Base-by-base conservation (phyloP, 306 rosid species). In the Ormosia emarginata region DNA sequence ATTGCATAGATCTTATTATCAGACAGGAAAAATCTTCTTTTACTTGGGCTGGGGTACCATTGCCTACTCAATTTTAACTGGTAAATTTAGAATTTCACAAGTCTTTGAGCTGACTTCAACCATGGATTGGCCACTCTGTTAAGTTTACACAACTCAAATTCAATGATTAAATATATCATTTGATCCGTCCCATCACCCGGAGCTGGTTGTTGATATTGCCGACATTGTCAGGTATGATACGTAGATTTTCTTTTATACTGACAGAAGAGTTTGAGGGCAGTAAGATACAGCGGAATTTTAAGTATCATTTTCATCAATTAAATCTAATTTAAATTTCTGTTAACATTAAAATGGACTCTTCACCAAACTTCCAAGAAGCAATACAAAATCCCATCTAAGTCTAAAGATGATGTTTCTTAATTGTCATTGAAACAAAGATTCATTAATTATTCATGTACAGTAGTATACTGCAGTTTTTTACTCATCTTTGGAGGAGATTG, bases 291-390 rank as follows among this genome's bases (percentile, higher is more conserved):
- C 12, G n/a, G 81, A 75, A 59, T 79, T 83, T 46, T 4, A 49
- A 34, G 72, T 59, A 84, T 85, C 85, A 78, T 52, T 85, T 77
- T 85, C 82, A 82, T 74, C 56, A 44, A 18, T 73, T 77, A 49
- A 83, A 64, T 58, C 50, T 34, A 64, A 39, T 82, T 17, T 7
- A 67, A 83, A 56, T 62, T 71, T 72, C 32, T 33, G 63, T 64
- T 77, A 53, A 72, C 69, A 37, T 34, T 70, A 72, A 70, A 85
- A 56, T 71, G 78, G 78, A 56, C 69, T 79, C 55, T 65, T 36
- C 72, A 78, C 85, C 84, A 81, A 82, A 82, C 79, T 80, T 75
- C 85, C 75, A 78, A 67, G 74, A 80, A 77, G 24, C 83, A 56
- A 41, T 63, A 1, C 84, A 70, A 73, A 69, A 58, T 67, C 77